Evolutionary conservation across 2,329 filamentous ascomycete species (phyloP), one percentile per base, ranked within the genome.

Genomic region (Colletotrichum lentis): DNA sequence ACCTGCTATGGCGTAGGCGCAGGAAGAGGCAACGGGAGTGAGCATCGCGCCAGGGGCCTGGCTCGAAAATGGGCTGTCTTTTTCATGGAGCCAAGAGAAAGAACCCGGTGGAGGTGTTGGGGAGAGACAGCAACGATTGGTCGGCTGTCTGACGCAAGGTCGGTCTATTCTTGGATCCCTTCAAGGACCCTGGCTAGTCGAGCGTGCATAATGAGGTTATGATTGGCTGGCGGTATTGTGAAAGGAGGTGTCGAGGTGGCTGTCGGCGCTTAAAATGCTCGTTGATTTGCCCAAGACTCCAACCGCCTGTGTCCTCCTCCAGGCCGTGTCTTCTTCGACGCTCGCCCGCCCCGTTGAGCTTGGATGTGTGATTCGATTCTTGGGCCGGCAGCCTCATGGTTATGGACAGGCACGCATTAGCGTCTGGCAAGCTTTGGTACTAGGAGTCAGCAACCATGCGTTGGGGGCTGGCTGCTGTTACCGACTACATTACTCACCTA

Each of bases 121-220:
- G n/a, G 47, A 46, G 22, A 35, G 27, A 24, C 14, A 50, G 44
- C 2, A 37, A 47, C 57, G 27, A 71, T 71, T 72, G 71, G 70
- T 43, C 49, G 49, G 18, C n/a, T 56, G 18, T 43, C 49, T 65
- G 54, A 47, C 57, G 60, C 24, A 44, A 60, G 53, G 57, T 47
- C 59, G 64, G 57, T 73, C 71, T 73, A 73, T 73, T 73, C 69
- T 73, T 73, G 64, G 71, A 70, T 60, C 35, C 49, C 54, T 24
- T 27, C 37, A 24, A 27, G 43, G n/a, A 52, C 27, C 65, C 64
- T 44, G 47, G 66, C 41, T 43, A 52, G 49, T 57, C n/a, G 37
- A 24, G 27, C 46, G 58, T 50, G 52, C 59, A 57, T 67, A 46
- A 43, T 43, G 53, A 55, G 67, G 52, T 52, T 56, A 10, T 67